Evolutionary conservation across 2,329 filamentous ascomycete species (phyloP).

Genomic region (Neopestalotiopsis rosae): DNA sequence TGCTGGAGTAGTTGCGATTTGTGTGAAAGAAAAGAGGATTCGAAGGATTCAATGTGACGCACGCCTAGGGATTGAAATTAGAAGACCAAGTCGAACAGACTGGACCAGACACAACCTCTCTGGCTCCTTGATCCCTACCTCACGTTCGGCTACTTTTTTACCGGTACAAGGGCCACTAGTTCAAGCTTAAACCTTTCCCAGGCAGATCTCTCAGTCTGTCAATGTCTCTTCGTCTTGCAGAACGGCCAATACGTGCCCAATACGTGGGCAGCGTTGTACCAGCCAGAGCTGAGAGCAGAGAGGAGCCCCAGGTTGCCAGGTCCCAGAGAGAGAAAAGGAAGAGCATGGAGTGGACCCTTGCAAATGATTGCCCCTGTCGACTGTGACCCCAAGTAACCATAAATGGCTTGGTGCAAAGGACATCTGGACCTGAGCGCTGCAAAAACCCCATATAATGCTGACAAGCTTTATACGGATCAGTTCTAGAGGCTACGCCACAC

Average conservation of each 20-base stretch:
- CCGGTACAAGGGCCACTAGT: background rate
- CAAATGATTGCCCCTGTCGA: slow-evolving; percentile 1
- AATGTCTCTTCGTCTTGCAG: background rate
- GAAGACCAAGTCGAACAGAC: background rate
- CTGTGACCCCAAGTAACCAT: background rate
- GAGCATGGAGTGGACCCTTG: background rate
- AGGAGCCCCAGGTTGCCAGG: no score
- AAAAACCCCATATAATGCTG: background rate
- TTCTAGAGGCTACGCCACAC: background rate
- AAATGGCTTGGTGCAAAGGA: background rate
- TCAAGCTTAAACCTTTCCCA: background rate
- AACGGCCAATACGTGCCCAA: background rate
- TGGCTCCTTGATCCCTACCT: background rate
- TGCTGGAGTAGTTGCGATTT: background rate
- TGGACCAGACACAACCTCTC: background rate
- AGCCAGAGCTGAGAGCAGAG: background rate
- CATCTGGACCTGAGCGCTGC: background rate
- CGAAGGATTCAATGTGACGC: background rate
- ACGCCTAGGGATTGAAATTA: background rate
- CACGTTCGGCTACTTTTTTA: background rate
- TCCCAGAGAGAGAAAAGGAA: background rate
- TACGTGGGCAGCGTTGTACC: background rate
- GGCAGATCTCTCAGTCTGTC: background rate
- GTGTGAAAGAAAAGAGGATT: background rate
- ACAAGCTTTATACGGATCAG: slow-evolving; percentile 5